These are phyloP conservation scores for Protomyces lactucae-debilis DNA, from an alignment of 1,139 yeast genomes.

Conservation along the genomic window DNA sequence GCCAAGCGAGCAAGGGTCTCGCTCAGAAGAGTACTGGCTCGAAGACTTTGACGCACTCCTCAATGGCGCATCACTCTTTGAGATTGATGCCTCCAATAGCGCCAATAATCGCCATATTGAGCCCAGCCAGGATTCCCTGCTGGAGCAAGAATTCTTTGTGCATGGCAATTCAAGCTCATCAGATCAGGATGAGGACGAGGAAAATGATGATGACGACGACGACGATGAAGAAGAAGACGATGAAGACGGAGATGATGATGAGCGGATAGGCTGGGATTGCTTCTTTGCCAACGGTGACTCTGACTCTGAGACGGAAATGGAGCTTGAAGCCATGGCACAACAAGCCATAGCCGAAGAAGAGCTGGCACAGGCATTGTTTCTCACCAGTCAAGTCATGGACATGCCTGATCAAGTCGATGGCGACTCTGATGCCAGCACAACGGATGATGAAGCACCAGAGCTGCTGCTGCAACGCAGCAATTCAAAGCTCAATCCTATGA, in stretches of 20 bases:
- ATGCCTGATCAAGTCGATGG: background rate
- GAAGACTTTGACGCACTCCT: conserved; percentile 20
- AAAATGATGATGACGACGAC: background rate
- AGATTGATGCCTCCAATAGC: conserved; percentile 3
- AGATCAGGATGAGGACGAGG: background rate
- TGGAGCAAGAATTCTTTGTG: conserved; percentile 15
- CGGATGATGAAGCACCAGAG: conserved; percentile 18
- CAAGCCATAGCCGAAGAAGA: background rate
- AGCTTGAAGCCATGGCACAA: background rate
- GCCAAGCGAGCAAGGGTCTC: conserved; percentile 16
- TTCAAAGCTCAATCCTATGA: conserved; percentile 3
- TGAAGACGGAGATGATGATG: conserved; percentile 12
- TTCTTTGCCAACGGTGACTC: conserved; percentile 16
- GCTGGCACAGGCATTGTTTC: background rate
- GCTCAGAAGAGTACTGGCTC: conserved; percentile 20
- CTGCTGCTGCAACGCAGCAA: conserved; percentile 9
- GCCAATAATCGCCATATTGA: conserved; percentile 4
- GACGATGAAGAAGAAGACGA: background rate
- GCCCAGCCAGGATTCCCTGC: conserved; percentile 3
- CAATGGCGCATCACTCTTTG: conserved; percentile 11
- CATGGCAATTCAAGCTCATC: conserved; percentile 1
- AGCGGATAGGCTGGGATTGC: conserved; percentile 21
- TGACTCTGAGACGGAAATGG: conserved; percentile 4
- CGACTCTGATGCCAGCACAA: conserved; percentile 13
- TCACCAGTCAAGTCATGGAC: background rate